phyloP scores from a whole-genome alignment of 148 eudicot genomes.

The Cornus suecica region DNA sequence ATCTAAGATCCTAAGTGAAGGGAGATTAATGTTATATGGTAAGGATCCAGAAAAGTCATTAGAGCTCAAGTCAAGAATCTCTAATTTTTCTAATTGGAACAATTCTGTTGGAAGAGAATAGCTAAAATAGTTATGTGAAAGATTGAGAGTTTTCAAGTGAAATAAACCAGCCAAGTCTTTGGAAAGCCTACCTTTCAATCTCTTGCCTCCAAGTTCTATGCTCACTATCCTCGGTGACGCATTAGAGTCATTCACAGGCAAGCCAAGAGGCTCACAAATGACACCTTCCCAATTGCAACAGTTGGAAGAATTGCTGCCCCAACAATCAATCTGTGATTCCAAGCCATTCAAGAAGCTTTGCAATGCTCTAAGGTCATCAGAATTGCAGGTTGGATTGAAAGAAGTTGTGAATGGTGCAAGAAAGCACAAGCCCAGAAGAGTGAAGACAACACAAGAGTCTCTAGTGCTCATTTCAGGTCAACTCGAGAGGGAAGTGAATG shows the following conservation, averaged over 20 bases:
- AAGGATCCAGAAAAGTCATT: conserved; percentile 21
- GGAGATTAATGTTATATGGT: conserved; percentile 19
- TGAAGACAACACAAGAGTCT: background rate
- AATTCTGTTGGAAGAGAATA: conserved; percentile 20
- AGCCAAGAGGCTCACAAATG: conserved; percentile 13
- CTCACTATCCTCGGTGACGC: conserved; percentile 18
- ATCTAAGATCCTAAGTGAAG: conserved; percentile 18
- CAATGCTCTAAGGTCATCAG: conserved; percentile 20
- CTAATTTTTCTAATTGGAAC: conserved; percentile 20
- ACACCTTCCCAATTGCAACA: conserved; percentile 32
- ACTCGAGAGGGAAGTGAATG: too few species aligned
- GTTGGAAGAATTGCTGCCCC: conserved; percentile 16
- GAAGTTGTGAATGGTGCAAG: conserved; percentile 6
- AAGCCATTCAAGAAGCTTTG: conserved; percentile 8
- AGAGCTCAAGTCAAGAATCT: conserved; percentile 27
- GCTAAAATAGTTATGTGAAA: conserved; percentile 23
- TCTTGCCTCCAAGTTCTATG: conserved; percentile 18
- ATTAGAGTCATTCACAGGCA: background rate
- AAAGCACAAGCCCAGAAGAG: conserved; percentile 4
- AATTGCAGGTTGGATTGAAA: conserved; percentile 19
- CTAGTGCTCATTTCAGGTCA: too few species aligned
- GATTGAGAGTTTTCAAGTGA: conserved; percentile 30
- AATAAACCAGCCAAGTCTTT: conserved; percentile 23
- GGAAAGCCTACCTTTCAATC: conserved; percentile 17
- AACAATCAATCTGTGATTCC: conserved; percentile 18